Evolutionary conservation across 1,139 yeast species (phyloP), one percentile per base, ranked within the genome.

Genomic region (Blastobotrys serpentis): DNA sequence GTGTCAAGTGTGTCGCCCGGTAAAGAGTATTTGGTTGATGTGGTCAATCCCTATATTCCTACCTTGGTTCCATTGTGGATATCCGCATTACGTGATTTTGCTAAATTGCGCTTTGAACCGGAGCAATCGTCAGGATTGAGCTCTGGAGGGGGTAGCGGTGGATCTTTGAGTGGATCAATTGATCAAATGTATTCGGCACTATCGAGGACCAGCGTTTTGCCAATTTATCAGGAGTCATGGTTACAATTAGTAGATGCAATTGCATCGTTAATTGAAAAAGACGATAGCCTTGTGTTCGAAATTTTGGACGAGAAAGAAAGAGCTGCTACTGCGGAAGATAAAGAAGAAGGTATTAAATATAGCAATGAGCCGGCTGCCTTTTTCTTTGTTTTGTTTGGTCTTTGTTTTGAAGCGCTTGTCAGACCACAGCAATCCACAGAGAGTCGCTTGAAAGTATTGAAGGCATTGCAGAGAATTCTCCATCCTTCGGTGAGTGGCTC

Each of bases 1-100:
- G 77, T 86, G 29, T 72, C 79, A 23, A 58, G 70, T 29, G 53
- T 51, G 17, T 63, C 74, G 2, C 59, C 68, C 3, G 66, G 63
- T 4, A 56, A 64, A 53, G 68, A 62, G n/a, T 70, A 71, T 44
- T 66, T 72, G 29, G 55, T 58, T 2, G 74, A 69, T 30, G 76
- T 85, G 11, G 72, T 85, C n/a, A 66, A 72, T 17, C 81, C 81
- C 23, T 84, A 87, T 59, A 74, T 82, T 45, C 74, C 72, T 1
- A 66, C 79, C 29, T 73, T 92, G 51, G 77, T 81, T 0, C 86
- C 95, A 0, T 68, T 88, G 49, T 92, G 98, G 98, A 77, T 87
- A 11, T 70, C 84, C 10, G 76, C 85, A 0, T 66, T 92, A 49
- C 75, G 86, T 48, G 96, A 90, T 52, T 86, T 76, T 61, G 85